Base-by-base conservation (phyloP, 371 early-diverging fungal species). In the Apophysomyces trapeziformis region DNA sequence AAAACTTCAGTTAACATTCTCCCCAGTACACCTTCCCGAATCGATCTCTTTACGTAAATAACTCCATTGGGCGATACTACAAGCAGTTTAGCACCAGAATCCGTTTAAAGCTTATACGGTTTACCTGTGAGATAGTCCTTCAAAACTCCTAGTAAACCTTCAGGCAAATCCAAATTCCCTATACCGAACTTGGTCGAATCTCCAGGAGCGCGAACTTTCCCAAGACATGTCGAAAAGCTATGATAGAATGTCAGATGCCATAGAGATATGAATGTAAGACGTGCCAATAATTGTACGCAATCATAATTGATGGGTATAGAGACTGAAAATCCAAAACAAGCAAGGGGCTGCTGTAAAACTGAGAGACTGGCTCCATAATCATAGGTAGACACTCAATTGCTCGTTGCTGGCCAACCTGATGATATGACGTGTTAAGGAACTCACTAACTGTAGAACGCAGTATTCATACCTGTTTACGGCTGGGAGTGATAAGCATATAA, bases 231-330 rank as follows among this genome's bases (percentile, higher is more conserved):
- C 4, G 95, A 94, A 66, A 84, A 95, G 71, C 92, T 88, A 67
- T 6, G 21, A 26, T 8, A 59, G 18, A 13, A 57, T 36, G 50
- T 16, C 58, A 38, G 21, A 36, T 16, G 9, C 18, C 4, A 36
- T 1, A 9, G 6, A 13, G 6, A 35, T 14, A n/a, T 4, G 0
- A 12, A 35, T 11, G 13, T 59, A 26, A 0, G 32, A 26, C 32
- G 32, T 80, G 89, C 89, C 95, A 96, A 56, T 91, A 93, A 66
- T 97, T 97, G 74, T 95, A 95, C 0, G 95, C 96, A 71, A 96
- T 95, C 91, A 97, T 95, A 13, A 97, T 82, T 38, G 93, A 93
- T 7, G 97, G 97, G 67, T 97, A 97, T 13, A 97, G 76, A 38
- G 92, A 92, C 72, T 95, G 96, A 66, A 95, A 97, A 72, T 97